Base-by-base conservation (phyloP, 257 asterid species). In the Petunia axillaris region DNA sequence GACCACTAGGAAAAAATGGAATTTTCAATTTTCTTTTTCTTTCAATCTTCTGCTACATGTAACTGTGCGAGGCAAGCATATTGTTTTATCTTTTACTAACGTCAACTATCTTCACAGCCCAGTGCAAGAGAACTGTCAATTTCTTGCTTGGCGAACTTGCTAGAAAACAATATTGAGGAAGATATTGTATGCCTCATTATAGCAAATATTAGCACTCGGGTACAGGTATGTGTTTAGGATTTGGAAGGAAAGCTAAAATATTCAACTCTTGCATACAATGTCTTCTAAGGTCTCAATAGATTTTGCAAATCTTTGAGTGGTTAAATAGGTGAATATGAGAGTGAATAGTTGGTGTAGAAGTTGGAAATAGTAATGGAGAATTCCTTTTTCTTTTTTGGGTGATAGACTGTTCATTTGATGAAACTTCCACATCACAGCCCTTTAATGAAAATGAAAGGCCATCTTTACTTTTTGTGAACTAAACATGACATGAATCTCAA, bases 131-230 rank as follows among this genome's bases (percentile, higher is more conserved):
- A 88, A 62, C 95, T 93, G 62, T 93, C 94, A 41, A 95, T 94
- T 83, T 88, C 93, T 64, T 86, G 91, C 82, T 85, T 94, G 81
- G 73, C 87, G 82, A 92, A 86, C 87, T 84, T 94, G 84, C 68
- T 94, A 91, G 90, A 94, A 81, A 93, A 93, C 90, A 93, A 95
- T 87, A 89, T 91, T 83, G 89, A 91, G 91, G 91, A 93, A 83
- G 98, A 93, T 85, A 25, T 25, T 25, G 97, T 96, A 79, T 93
- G 98, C 87, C 90, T 97, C 96, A 89, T 97, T 9, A 86, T 92
- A 79, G 91, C 98, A 53, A 93, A 93, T 84, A 89, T 93, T 79
- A 92, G 97, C 83, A 96, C 98, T 88, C 98, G 92, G 79, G 92
- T 94, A 83, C 94, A 94, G 94, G 98, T 89, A 81, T 3, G 7